These are phyloP conservation scores for Batrachochytrium dendrobatidis DNA, from an alignment of 371 early-diverging fungal genomes.

Conservation along the genomic window DNA sequence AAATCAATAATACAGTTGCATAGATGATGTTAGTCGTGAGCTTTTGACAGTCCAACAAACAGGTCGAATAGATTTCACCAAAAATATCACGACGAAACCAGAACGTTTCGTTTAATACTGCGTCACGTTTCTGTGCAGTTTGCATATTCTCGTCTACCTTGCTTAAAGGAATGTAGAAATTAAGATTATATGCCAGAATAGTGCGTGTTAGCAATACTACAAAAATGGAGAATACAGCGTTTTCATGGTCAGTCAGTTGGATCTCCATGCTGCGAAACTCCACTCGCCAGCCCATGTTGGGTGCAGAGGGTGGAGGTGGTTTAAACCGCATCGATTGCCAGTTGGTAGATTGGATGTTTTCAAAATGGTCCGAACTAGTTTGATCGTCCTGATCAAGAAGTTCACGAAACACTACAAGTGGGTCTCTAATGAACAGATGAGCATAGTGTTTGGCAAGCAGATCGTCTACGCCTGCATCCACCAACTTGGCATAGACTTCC, in stretches of 20 bases:
- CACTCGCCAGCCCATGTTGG: slow-evolving; percentile 93
- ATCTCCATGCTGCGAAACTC: slow-evolving; percentile 98
- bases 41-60: background rate
- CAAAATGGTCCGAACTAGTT: slow-evolving; percentile 88
- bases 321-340: slow-evolving; percentile 99
- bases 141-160: slow-evolving; percentile 96
- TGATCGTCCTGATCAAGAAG: slow-evolving; percentile 79
- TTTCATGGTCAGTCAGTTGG: slow-evolving; percentile 97
- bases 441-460: slow-evolving; percentile 88
- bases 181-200: slow-evolving; percentile 82
- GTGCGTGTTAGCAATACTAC: slow-evolving; percentile 86
- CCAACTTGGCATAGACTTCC: slow-evolving; percentile 64
- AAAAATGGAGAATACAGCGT: slow-evolving; percentile 94
- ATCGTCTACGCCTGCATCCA: slow-evolving; percentile 75
- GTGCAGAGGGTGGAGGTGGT: slow-evolving; percentile 84
- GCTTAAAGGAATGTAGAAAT: slow-evolving; percentile 94
- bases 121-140: slow-evolving; percentile 79
- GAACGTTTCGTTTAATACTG: slow-evolving; percentile 74
- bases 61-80: slow-evolving; percentile 17
- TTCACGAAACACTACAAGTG: slow-evolving; percentile 91
- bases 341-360: slow-evolving; percentile 98
- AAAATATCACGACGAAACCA: slow-evolving; percentile 83
- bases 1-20: no score
- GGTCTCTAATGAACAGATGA: slow-evolving; percentile 98
- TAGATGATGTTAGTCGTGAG: no score